Evolutionary conservation across 225 moss, liverwort and hornwort species (phyloP).

Genomic region (Takakia lepidozioides): DNA sequence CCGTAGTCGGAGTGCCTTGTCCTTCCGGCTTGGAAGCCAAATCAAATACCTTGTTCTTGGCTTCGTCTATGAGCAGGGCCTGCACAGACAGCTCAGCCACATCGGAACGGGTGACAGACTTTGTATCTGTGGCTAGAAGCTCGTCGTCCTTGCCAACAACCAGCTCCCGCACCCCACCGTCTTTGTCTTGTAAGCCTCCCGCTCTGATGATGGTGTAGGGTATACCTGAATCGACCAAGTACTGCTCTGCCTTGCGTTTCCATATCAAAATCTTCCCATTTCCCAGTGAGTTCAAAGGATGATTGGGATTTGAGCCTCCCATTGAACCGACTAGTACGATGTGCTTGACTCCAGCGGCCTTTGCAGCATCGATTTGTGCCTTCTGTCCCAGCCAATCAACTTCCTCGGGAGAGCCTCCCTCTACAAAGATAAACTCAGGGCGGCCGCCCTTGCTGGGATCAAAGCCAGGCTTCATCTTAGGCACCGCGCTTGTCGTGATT

Average conservation of each 20-base stretch:
- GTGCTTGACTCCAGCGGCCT: constrained; percentile 75
- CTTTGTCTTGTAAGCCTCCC: constrained; percentile 77
- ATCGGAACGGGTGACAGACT: constrained; percentile 56
- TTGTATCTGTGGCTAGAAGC: constrained; percentile 48
- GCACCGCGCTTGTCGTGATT: constrained; percentile 75
- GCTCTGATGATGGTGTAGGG: constrained; percentile 88
- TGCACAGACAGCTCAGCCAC: constrained; percentile 69
- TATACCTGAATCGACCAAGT: constrained; percentile 61
- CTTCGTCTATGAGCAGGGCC: constrained; percentile 23
- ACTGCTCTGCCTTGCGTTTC: constrained; percentile 92
- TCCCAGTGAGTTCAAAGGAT: constrained; percentile 70
- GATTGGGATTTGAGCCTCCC: constrained; percentile 75
- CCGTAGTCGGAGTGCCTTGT: constrained; percentile 33
- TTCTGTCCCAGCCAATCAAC: constrained; percentile 85
- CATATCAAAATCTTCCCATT: constrained; percentile 89
- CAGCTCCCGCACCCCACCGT: constrained; percentile 65
- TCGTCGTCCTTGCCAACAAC: constrained; percentile 61
- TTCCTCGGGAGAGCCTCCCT: constrained; percentile 57
- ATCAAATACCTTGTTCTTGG: constrained; percentile 40
- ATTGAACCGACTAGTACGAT: constrained; percentile 81
- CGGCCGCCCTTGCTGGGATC: constrained; percentile 81
- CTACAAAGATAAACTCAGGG: constrained; percentile 75
- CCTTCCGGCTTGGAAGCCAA: constrained; percentile 45
- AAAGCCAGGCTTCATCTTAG: constrained; percentile 85
- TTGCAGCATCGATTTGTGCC: constrained; percentile 76